Evolutionary conservation across 2,329 filamentous ascomycete species (phyloP), one percentile per base, ranked within the genome.

Genomic region (Hymenoscyphus albidus): DNA sequence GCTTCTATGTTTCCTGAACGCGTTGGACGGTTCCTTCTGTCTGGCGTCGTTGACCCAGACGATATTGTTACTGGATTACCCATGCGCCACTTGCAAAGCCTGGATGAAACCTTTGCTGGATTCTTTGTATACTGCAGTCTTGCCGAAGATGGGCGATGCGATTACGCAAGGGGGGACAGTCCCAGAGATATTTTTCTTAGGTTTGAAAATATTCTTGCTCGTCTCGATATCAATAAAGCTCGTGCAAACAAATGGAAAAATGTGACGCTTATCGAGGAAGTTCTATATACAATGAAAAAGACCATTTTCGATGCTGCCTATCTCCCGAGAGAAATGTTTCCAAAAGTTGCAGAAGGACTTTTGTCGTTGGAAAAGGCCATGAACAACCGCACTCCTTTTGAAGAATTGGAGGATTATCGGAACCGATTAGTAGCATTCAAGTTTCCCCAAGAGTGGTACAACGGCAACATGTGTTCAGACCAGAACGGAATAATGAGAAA

Each of bases 1-100:
- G 78, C 78, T 5, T 76, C 77, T 2, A 75, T 80, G 74, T 78
- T 76, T 64, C 79, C 79, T 1, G 71, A 72, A 1, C 71, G 75
- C n/a, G 72, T 82, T 14, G 78, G 76, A 0, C 75, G 79, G 9
- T 66, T 82, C 32, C 70, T 81, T 18, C 54, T 69, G 14, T 65
- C 70, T 55, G 69, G 69, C 1, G 65, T 69, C 16, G 58, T 69
- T 10, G 67, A 73, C 56, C 59, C 68, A 7, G 62, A 66, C n/a
- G 69, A 73, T 63, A 72, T 70, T 60, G 68, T 68, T 44, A 38
- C 73, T 74, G 1, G 77, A 80, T 62, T 73, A 77, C 69, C 80
- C 79, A 66, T 82, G 81, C 60, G 62, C 67, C 13, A 60, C 67
- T 39, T 73, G 39, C 60, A 62, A 35, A 69, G 72, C 54, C 58